These are phyloP conservation scores for Trichophyton simii DNA, from an alignment of 2,329 filamentous ascomycete genomes.

Conservation along the genomic window DNA sequence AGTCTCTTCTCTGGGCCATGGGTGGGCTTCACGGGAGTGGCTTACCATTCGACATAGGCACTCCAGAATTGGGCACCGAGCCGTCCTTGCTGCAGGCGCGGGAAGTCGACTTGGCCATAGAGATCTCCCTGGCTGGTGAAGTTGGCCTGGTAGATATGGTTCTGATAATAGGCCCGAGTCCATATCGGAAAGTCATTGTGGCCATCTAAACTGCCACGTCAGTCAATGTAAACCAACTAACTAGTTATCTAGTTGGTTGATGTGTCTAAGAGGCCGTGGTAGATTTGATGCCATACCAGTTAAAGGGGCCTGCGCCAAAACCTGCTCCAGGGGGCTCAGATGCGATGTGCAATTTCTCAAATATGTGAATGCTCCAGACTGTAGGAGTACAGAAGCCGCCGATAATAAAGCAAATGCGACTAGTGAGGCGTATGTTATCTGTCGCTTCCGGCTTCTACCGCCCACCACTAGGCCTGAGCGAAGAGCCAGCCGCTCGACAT, in stretches of 20 bases:
- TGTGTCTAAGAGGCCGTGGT: background rate
- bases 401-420: background rate
- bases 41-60: constrained; percentile 59
- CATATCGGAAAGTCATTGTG: constrained; percentile 78
- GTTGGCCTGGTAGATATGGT: constrained; percentile 61
- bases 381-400: background rate
- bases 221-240: background rate
- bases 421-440: background rate
- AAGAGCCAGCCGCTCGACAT: background rate
- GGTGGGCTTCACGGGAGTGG: background rate
- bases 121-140: constrained; percentile 61
- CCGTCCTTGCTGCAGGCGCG: constrained; percentile 56
- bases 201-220: constrained; percentile 48
- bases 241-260: no score
- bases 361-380: background rate
- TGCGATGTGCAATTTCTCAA: background rate
- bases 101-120: constrained; percentile 62
- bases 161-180: constrained; percentile 54
- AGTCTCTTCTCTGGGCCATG: background rate
- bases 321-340: background rate
- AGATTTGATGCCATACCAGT: background rate
- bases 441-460: background rate
- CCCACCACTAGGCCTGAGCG: background rate
- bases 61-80: constrained; percentile 79
- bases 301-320: background rate